These are phyloP conservation scores for Nothophytophthora sp. DNA, from an alignment of 352 stramenopile species.

Conservation along the genomic window DNA sequence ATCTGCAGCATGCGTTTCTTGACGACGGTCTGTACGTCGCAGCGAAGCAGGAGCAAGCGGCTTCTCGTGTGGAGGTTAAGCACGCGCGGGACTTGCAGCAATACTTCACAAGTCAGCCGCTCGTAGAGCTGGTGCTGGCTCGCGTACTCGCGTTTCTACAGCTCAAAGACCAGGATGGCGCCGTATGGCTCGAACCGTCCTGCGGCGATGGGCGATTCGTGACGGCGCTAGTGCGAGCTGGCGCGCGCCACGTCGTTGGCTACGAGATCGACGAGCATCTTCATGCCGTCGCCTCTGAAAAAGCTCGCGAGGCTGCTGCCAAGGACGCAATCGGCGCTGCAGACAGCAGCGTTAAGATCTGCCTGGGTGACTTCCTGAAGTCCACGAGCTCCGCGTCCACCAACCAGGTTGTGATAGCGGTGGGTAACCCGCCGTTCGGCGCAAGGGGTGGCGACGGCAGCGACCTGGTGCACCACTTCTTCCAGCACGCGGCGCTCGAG, in stretches of 20 bases:
- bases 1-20: slow-evolving; percentile 43
- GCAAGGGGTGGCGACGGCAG: slow-evolving; percentile 18
- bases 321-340: background rate
- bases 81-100: slow-evolving; percentile 64
- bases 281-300: slow-evolving; percentile 17
- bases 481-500: slow-evolving; percentile 40
- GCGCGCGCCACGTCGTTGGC: slow-evolving; percentile 44
- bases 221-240: slow-evolving; percentile 31
- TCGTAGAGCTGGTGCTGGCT: slow-evolving; percentile 44
- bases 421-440: slow-evolving; percentile 78
- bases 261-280: slow-evolving; percentile 60
- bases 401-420: slow-evolving; percentile 32
- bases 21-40: slow-evolving; percentile 48
- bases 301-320: too few relatives aligned
- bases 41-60: slow-evolving; percentile 23
- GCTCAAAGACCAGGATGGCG: slow-evolving; percentile 6
- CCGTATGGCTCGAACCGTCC: slow-evolving; percentile 71
- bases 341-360: slow-evolving; percentile 19
- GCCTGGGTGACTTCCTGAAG: slow-evolving; percentile 52
- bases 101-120: slow-evolving; percentile 59
- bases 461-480: slow-evolving; percentile 63
- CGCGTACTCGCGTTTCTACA: slow-evolving; percentile 20
- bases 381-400: slow-evolving; percentile 21
- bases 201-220: slow-evolving; percentile 71
- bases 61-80: slow-evolving; percentile 26